Evolutionary conservation across 179 eudicot genomes (phyloP), one percentile per base, ranked within the genome.

Genomic region (Corrigiola litoralis): DNA sequence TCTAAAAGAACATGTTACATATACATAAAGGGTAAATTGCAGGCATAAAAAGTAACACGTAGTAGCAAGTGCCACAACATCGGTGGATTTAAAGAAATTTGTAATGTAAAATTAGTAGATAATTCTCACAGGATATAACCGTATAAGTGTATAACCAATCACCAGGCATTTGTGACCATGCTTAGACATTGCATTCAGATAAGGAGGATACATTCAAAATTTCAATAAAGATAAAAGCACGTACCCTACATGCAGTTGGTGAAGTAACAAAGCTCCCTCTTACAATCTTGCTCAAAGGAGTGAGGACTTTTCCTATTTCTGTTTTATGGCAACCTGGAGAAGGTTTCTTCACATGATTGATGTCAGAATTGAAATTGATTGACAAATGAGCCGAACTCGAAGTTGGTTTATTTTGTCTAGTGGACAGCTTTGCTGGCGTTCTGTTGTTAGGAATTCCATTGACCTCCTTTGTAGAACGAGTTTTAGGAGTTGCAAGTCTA

Each of bases 221-320:
- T 18, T 23, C 21, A 28, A 42, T 45, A 44, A 54, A 18, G 41
- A 36, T 18, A 58, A 54, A 73, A 17, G 56, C 18, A 67, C 70
- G 57, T 71, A 87, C 97, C 89, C 69, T 73, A 68, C 74, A 70
- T 28, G 81, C 76, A 72, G 79, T 77, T 72, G 68, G 80, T 32
- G 48, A 69, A 77, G 78, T 58, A 49, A 71, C 69, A 40, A 73
- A 50, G 70, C 72, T 74, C 58, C 80, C 80, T 71, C 66, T 82
- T 33, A 67, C 47, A 63, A 70, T 68, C 78, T 79, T 82, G 54
- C 63, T 73, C 63, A 75, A 48, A 61, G 72, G 79, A 72, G 81
- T 77, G 62, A 81, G 41, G n/a, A 49, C 66, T 65, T 75, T 85
- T 53, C 76, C 79, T 47, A 63, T 73, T 74, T 65, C 75, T 33